phyloP scores from a whole-genome alignment of 2,329 filamentous ascomycete species.

The Bertia moriformis region DNA sequence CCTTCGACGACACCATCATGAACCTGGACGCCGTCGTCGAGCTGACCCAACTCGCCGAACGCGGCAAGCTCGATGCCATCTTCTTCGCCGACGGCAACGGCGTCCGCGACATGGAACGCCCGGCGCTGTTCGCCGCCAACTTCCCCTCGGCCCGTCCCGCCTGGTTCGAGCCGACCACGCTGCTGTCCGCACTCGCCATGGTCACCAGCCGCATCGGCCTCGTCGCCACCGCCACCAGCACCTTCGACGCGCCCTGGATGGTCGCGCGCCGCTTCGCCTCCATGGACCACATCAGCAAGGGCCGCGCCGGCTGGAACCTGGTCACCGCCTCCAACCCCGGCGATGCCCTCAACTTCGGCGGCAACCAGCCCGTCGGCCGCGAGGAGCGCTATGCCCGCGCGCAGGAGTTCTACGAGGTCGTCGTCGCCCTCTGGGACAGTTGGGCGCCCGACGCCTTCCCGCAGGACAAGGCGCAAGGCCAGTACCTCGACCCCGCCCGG shows the following conservation, averaged over 20 bases:
- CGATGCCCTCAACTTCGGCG: slow-evolving; percentile 33
- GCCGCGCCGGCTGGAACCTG: slow-evolving; percentile 37
- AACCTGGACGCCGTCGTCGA: slow-evolving; percentile 34
- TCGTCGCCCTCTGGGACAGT: slow-evolving; percentile 35
- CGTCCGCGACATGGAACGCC: slow-evolving; percentile 41
- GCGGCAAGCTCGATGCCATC: slow-evolving; percentile 38
- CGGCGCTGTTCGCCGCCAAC: slow-evolving; percentile 36
- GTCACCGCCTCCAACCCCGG: slow-evolving; percentile 37
- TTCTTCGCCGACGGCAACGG: slow-evolving; percentile 40
- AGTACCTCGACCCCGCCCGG: slow-evolving; percentile 33
- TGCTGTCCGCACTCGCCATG: slow-evolving; percentile 30
- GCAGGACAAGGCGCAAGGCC: slow-evolving; percentile 27
- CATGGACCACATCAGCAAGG: slow-evolving; percentile 32
- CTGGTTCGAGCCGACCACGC: slow-evolving; percentile 38
- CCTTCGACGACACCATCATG: slow-evolving; percentile 42
- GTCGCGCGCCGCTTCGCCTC: slow-evolving; percentile 36
- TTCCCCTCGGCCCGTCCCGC: slow-evolving; percentile 42
- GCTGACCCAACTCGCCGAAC: slow-evolving; percentile 36
- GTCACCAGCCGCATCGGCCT: slow-evolving; percentile 34
- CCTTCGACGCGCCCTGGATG: slow-evolving; percentile 37
- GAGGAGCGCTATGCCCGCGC: slow-evolving; percentile 32
- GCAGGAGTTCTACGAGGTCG: slow-evolving; percentile 34
- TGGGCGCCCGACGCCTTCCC: slow-evolving; percentile 40
- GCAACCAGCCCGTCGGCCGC: slow-evolving; percentile 32
- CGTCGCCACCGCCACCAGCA: slow-evolving; percentile 36